These are phyloP conservation scores for Populus davidiana DNA, from an alignment of 345 rosid species.

Conservation along the genomic window DNA sequence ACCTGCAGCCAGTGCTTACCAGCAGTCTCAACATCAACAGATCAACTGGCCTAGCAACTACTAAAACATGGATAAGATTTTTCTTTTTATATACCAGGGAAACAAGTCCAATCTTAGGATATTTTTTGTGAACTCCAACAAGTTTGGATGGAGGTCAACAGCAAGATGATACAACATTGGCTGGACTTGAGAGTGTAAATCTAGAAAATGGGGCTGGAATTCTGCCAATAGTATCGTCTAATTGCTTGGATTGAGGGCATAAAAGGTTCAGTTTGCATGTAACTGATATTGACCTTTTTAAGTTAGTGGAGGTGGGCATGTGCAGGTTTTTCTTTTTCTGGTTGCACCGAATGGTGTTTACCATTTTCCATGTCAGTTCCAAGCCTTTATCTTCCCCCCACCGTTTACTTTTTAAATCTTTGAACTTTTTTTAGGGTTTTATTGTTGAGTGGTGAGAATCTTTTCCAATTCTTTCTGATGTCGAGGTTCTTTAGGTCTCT, in stretches of 20 bases:
- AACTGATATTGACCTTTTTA: slow-evolving; percentile 43
- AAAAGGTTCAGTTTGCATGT: slow-evolving; percentile 36
- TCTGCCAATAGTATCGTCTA: slow-evolving; percentile 37
- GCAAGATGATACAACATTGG: slow-evolving; percentile 31
- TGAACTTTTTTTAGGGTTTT: slow-evolving; percentile 30
- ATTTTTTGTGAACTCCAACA: slow-evolving; percentile 43
- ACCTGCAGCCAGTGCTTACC: slow-evolving; percentile 68
- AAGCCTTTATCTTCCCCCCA: slow-evolving; percentile 6
- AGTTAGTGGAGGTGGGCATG: slow-evolving; percentile 47
- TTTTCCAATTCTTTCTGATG: slow-evolving; percentile 34
- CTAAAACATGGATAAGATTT: slow-evolving; percentile 42
- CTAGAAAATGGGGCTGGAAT: slow-evolving; percentile 24
- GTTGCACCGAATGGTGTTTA: slow-evolving; percentile 38
- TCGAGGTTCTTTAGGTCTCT: slow-evolving; percentile 30
- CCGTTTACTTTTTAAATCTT: slow-evolving; percentile 9
- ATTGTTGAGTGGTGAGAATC: slow-evolving; percentile 40
- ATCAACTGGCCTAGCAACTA: slow-evolving; percentile 87
- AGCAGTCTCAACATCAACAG: slow-evolving; percentile 90
- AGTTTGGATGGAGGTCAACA: slow-evolving; percentile 35
- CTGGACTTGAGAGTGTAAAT: slow-evolving; percentile 32
- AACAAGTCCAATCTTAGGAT: slow-evolving; percentile 35
- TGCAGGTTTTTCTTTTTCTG: slow-evolving; percentile 33
- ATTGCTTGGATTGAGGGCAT: slow-evolving; percentile 35
- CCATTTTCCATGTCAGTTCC: slow-evolving; percentile 25
- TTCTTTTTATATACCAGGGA: slow-evolving; percentile 33